phyloP scores from a whole-genome alignment of 1,284 basidiomycete genomes.

The Microbotryum lychnidis-dioicae region DNA sequence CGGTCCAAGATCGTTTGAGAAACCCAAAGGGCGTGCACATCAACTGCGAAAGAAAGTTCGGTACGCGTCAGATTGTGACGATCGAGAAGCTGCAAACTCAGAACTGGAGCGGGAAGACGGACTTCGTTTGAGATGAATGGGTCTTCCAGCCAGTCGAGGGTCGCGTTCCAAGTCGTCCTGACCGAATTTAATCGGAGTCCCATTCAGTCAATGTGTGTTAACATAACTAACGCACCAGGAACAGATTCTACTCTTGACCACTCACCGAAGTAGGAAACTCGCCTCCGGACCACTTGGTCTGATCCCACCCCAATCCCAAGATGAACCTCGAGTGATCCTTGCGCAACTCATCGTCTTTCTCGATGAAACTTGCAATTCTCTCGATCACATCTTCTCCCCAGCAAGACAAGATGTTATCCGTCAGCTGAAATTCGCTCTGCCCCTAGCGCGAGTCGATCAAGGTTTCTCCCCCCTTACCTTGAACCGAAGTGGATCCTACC shows the following conservation, averaged over 20 bases:
- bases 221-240: too few species aligned
- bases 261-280: conserved; percentile 70
- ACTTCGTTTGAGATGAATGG: conserved; percentile 58
- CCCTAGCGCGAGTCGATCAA: not conserved
- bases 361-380: conserved; percentile 56
- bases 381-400: conserved; percentile 51
- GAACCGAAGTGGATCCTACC: conserved; percentile 51
- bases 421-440: too few species aligned
- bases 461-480: conserved; percentile 44
- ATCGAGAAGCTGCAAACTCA: conserved; percentile 20
- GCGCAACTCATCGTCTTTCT: conserved; percentile 50
- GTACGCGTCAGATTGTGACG: conserved; percentile 1
- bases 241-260: conserved; percentile 1
- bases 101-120: not conserved
- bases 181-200: not conserved
- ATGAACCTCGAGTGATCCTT: conserved; percentile 56
- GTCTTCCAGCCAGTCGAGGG: conserved; percentile 54
- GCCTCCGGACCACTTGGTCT: conserved; percentile 52
- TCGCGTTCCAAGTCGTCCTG: conserved; percentile 59
- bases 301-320: conserved; percentile 85
- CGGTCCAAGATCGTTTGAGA: conserved; percentile 56
- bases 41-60: conserved; percentile 42
- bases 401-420: not conserved
- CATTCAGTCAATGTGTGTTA: conserved; percentile 4
- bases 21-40: conserved; percentile 79